Conservation (phyloP, 345 rosid genomes). For the Clausena lansium region DNA sequence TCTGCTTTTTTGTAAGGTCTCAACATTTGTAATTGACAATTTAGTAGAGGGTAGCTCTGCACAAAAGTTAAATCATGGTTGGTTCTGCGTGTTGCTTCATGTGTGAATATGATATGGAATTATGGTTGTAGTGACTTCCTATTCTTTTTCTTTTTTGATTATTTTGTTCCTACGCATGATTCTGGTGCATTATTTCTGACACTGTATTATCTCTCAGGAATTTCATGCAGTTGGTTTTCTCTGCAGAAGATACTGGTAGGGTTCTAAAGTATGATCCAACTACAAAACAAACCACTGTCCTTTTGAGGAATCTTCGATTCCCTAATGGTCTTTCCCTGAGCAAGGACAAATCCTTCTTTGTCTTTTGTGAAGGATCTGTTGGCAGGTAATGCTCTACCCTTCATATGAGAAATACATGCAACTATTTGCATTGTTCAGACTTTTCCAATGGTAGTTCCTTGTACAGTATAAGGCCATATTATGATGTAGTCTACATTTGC, state of each 20-base stretch:
- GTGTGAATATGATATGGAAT: background rate
- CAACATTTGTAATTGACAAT: background rate
- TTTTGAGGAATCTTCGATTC: slow-evolving; percentile 63
- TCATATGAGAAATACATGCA: background rate
- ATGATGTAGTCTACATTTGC: background rate
- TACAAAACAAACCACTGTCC: slow-evolving; percentile 68
- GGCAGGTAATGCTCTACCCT: slow-evolving; percentile 53
- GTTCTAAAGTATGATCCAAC: slow-evolving; percentile 68
- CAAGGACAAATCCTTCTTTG: slow-evolving; percentile 81
- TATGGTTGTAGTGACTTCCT: too few relatives aligned
- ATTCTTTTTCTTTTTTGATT: background rate
- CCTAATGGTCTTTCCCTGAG: slow-evolving; percentile 87
- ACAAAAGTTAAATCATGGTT: background rate
- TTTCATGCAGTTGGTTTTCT: slow-evolving; percentile 79
- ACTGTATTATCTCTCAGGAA: slow-evolving; percentile 47
- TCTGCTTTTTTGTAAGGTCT: background rate
- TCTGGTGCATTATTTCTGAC: slow-evolving; percentile 15
- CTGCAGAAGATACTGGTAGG: slow-evolving; percentile 71
- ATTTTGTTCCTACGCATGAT: background rate
- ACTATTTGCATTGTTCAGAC: background rate
- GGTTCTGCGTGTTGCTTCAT: background rate
- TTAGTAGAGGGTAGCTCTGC: background rate
- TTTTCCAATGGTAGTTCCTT: background rate
- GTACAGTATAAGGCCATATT: background rate
- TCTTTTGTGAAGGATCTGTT: slow-evolving; percentile 59